A percentile compares a stretch with the other conserved stretches of the same genome.
Evolutionary conservation across 2,329 filamentous ascomycete genomes (phyloP).

Genomic region (Trichoderma citrinoviride): DNA sequence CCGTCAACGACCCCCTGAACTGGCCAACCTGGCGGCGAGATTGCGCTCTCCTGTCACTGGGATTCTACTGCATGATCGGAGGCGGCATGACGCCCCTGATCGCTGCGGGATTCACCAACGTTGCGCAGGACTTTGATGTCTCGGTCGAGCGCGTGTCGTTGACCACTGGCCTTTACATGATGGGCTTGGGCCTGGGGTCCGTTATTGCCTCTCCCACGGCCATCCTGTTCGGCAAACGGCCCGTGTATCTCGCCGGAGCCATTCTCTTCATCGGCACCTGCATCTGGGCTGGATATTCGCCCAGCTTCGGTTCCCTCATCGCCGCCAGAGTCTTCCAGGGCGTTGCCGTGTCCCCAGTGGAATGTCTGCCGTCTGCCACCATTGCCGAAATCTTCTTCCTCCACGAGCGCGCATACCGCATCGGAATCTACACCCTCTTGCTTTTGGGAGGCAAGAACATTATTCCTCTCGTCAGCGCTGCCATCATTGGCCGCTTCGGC

Average conservation of each 20-base stretch:
- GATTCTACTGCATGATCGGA: conserved; percentile 89
- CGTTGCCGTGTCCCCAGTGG: conserved; percentile 82
- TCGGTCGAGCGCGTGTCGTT: conserved; percentile 71
- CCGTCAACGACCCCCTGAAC: conserved; percentile 85
- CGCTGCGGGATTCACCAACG: conserved; percentile 83
- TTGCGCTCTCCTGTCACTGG: conserved; percentile 73
- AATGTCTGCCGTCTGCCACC: conserved; percentile 88
- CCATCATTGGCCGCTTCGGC: conserved; percentile 69
- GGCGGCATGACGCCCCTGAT: conserved; percentile 90
- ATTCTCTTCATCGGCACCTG: conserved; percentile 74
- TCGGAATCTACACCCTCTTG: conserved; percentile 89
- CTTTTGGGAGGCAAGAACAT: conserved; percentile 90
- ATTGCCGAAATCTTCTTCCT: conserved; percentile 97
- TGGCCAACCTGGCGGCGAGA: conserved; percentile 85
- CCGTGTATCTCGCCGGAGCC: conserved; percentile 78
- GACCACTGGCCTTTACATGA: conserved; percentile 91
- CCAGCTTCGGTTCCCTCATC: conserved; percentile 74
- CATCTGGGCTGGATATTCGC: conserved; percentile 84
- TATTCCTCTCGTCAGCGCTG: conserved; percentile 81
- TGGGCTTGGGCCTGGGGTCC: conserved; percentile 83
- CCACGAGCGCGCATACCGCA: conserved; percentile 86
- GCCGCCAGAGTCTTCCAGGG: conserved; percentile 84
- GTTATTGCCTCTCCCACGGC: conserved; percentile 86
- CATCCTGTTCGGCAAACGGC: conserved; percentile 85
- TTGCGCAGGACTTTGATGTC: conserved; percentile 65